Evolutionary conservation across 768 basidiomycete genomes (phyloP), one percentile per base, ranked within the genome.

Genomic region (Floccularia luteovirens): DNA sequence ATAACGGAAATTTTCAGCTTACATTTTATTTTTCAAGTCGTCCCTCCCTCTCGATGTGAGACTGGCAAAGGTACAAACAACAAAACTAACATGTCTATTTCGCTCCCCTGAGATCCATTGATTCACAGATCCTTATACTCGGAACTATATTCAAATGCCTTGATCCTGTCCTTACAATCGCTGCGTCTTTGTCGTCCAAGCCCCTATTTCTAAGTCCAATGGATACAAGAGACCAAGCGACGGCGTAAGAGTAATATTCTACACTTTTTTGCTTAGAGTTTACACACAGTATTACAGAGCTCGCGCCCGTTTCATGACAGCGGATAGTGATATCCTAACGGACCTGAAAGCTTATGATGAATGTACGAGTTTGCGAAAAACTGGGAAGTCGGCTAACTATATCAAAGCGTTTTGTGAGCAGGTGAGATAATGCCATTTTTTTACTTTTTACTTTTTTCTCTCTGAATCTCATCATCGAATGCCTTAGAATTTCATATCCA

Each of bases 21-120:
- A 51, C 21, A 7, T 8, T 6, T 16, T 19, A 23, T 25, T 39
- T 4, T 19, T 43, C 10, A 49, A 91, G 87, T 72, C 87, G 2
- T 72, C 81, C 60, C 70, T 96, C n/a, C 92, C 92, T 1, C 64
- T 94, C 11, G 93, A 97, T 59, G 64, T 93, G 7, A 73, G 90
- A 28, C 70, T 97, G 20, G 89, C 79, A 5, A 97, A 96, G 70
- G 86, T 85, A 41, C 10, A 17, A 17, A 17, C 16, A 14, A 28
- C 27, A 8, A 8, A 28, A 28, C 10, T 28, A 8, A 8, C 27
- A 28, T 8, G 27, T 14, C 8, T 51, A 30, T 7, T 19, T 13
- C 5, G 4, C 21, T 28, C 14, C 27, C 27, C 14, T 8, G 27
- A 8, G 8, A 10, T 10, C 14, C 8, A 8, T 30, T 10, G 27